A percentile compares a stretch with the other conserved stretches of the same genome.
phyloP scores from a whole-genome alignment of 202 grass and related monocot genomes.

The Dendrocalamus latiflorus region DNA sequence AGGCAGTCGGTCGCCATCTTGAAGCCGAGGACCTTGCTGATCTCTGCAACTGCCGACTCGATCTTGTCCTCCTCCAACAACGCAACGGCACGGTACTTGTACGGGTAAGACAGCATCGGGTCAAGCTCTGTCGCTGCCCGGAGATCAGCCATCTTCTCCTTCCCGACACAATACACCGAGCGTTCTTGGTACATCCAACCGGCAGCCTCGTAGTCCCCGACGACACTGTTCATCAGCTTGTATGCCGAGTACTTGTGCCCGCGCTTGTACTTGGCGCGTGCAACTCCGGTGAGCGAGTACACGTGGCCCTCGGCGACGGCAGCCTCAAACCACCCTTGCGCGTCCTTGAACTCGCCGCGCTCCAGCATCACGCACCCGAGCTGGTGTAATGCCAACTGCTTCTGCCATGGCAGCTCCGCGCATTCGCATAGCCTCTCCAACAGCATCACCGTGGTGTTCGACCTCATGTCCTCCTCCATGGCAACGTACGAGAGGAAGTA shows the following conservation, averaged over 20 bases:
- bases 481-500: constrained; percentile 80
- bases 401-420: constrained; percentile 64
- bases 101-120: constrained; percentile 70
- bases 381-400: constrained; percentile 72
- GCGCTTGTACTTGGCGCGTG: constrained; percentile 77
- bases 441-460: constrained; percentile 82
- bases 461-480: constrained; percentile 84
- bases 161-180: constrained; percentile 67
- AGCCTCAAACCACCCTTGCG: constrained; percentile 75
- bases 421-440: constrained; percentile 69
- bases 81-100: constrained; percentile 68
- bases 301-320: constrained; percentile 70
- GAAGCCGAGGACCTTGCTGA: constrained; percentile 83
- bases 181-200: constrained; percentile 96
- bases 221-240: constrained; percentile 71
- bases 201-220: constrained; percentile 45
- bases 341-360: constrained; percentile 84
- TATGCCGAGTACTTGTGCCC: constrained; percentile 94
- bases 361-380: constrained; percentile 89
- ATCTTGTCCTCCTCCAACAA: constrained; percentile 77
- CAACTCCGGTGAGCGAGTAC: constrained; percentile 72
- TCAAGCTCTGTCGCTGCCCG: constrained; percentile 61
- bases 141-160: constrained; percentile 78
- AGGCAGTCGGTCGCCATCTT: constrained; percentile 75
- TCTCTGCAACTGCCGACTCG: constrained; percentile 57